Conservation (phyloP, 2,329 filamentous ascomycete species). For the Emericellopsis atlantica region DNA sequence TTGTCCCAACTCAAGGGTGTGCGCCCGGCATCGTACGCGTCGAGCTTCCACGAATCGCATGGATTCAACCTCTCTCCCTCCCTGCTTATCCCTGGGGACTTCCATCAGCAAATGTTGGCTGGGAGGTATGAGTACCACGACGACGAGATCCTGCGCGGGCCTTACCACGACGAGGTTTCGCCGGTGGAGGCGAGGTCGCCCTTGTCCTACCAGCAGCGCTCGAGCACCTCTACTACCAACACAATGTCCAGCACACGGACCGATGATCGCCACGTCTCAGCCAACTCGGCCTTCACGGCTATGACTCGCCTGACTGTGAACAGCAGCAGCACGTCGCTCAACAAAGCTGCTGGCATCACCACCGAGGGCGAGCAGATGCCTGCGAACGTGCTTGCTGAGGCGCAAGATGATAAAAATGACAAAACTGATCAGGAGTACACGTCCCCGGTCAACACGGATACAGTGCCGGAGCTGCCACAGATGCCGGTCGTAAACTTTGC, state of each 20-base stretch:
- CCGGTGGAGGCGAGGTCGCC: constrained; percentile 1
- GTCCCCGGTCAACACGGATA: constrained; percentile 12
- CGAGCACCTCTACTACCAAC: constrained; percentile 41
- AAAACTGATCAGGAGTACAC: constrained; percentile 8
- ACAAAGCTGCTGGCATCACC: constrained; percentile 18
- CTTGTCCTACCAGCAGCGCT: constrained; percentile 25
- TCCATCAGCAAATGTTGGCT: constrained; percentile 37
- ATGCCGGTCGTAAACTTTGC: constrained; percentile 11
- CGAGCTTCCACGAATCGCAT: constrained; percentile 45
- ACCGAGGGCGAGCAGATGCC: constrained; percentile 18
- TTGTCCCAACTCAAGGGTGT: constrained; percentile 16
- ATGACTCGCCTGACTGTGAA: constrained; percentile 41
- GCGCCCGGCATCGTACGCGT: constrained; percentile 31
- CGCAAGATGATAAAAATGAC: constrained; percentile 7
- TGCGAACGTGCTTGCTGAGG: constrained; percentile 11
- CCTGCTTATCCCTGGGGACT: constrained; percentile 49
- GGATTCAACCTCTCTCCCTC: constrained; percentile 48
- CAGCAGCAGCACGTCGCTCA: constrained; percentile 35
- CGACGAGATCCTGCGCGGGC: constrained; percentile 13
- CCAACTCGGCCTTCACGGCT: constrained; percentile 38
- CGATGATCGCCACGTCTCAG: constrained; percentile 38
- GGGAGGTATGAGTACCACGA: constrained; percentile 15
- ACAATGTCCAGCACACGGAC: constrained; percentile 35
- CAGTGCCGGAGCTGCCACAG: constrained; percentile 19
- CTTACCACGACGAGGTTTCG: constrained; percentile 3